Base-by-base conservation (phyloP, 495 filamentous ascomycete genomes). In the Penicillium flavigenum region DNA sequence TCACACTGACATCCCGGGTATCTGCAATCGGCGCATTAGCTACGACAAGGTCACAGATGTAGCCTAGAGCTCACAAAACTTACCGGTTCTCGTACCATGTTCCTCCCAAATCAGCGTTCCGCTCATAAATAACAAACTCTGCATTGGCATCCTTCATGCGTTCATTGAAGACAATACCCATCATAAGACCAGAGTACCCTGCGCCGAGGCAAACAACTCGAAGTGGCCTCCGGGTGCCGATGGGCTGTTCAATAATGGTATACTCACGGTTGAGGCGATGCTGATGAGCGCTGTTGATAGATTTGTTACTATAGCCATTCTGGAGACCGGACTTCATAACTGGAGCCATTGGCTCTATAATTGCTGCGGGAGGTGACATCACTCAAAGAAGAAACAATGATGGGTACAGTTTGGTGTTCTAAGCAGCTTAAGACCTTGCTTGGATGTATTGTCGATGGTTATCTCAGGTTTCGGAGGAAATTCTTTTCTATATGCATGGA, bases 21-120 rank as follows among this genome's bases (percentile, higher is more conserved):
- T 22, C 44, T 47, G 7, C 12, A 29, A 47, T 4, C 14, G 12
- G 5, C 6, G 5, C 11, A 20, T 45, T 16, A 26, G 19, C 11
- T 12, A 27, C 16, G 24, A n/a, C 4, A 7, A 29, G 5, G n/a
- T 17, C 7, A 2, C 17, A 27, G 16, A 2, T 20, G 4, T 29
- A 16, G 0, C 11, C 4, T 10, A 24, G 8, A 8, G 2, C 14
- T 29, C 0, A 10, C 17, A 10, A 14, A 9, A 10, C 44, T 47
- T 29, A 47, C 44, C 60, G 71, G 53, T 87, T 87, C 65, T 85
- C 83, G 41, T 79, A 81, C 84, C 85, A 65, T 1, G 63, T 65
- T 14, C 63, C 63, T 22, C 63, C 63, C 10, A 65, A 11, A 43
- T 60, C 60, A 29, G 49, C 26, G 16, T 64, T 64, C 3, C 44